Percentiles rank a stretch among this genome's conserved stretches.
Evolutionary conservation across 1,284 basidiomycete species (phyloP).

Genomic region (Xerocomus amazonicus): DNA sequence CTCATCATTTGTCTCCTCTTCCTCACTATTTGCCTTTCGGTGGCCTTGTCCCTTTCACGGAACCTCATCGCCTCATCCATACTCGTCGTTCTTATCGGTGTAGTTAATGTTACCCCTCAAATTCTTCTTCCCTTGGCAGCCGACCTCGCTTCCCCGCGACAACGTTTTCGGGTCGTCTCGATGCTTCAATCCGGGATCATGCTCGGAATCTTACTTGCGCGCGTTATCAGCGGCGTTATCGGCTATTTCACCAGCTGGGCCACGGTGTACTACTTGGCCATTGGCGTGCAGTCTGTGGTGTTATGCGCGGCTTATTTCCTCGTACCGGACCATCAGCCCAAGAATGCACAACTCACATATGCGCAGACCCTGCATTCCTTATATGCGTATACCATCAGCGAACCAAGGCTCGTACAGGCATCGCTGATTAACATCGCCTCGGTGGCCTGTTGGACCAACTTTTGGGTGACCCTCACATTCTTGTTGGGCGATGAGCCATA

Average conservation of each 20-base stretch:
- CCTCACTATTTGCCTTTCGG: conserved; percentile 48
- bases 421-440: conserved; percentile 55
- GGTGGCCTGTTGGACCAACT: conserved; percentile 57
- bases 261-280: conserved; percentile 62
- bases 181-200: conserved; percentile 67
- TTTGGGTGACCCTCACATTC: conserved; percentile 75
- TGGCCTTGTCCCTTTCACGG: conserved; percentile 53
- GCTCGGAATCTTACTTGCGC: conserved; percentile 65
- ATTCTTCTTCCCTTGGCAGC: conserved; percentile 63
- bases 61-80: conserved; percentile 48
- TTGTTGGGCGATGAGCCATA: conserved; percentile 63
- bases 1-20: conserved; percentile 49
- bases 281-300: conserved; percentile 53
- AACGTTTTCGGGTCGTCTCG: conserved; percentile 58
- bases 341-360: conserved; percentile 57
- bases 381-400: conserved; percentile 60
- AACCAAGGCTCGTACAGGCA: conserved; percentile 65
- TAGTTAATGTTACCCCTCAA: conserved; percentile 55
- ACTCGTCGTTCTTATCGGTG: conserved; percentile 55
- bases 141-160: conserved; percentile 59
- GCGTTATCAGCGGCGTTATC: conserved; percentile 65
- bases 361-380: conserved; percentile 58
- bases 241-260: conserved; percentile 59
- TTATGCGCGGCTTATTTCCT: conserved; percentile 51
- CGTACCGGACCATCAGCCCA: conserved; percentile 68